Percentiles rank a stretch among this genome's conserved stretches.
phyloP scores from a whole-genome alignment of 345 rosid species.

The Theobroma cacao region DNA sequence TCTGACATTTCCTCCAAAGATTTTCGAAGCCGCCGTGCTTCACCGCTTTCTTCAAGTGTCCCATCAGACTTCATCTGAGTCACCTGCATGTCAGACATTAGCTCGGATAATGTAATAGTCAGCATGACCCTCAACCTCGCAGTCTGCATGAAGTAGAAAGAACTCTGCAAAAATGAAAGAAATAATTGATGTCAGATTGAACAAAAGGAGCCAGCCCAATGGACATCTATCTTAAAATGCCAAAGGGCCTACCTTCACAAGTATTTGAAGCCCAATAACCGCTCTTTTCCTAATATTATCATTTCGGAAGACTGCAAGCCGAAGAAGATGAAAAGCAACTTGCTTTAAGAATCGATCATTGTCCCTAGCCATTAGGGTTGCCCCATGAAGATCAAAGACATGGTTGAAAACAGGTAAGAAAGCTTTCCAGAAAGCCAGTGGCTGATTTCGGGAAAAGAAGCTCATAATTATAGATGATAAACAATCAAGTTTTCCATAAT shows the following conservation, averaged over 20 bases:
- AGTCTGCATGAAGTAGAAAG: slow-evolving; percentile 88
- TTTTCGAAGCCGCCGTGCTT: slow-evolving; percentile 82
- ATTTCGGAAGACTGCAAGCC: slow-evolving; percentile 93
- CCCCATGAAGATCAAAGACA: slow-evolving; percentile 91
- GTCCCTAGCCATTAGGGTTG: slow-evolving; percentile 96
- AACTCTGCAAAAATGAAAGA: slow-evolving; percentile 67
- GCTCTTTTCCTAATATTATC: slow-evolving; percentile 93
- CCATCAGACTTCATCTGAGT: slow-evolving; percentile 96
- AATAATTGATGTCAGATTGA: slow-evolving; percentile 16
- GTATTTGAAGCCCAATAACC: slow-evolving; percentile 90
- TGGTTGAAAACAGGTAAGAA: slow-evolving; percentile 76
- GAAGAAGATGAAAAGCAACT: slow-evolving; percentile 94
- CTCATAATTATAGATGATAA: slow-evolving; percentile 79
- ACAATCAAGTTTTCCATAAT: slow-evolving; percentile 96
- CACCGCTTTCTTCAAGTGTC: slow-evolving; percentile 93
- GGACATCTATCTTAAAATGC: slow-evolving; percentile 12
- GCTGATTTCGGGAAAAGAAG: slow-evolving; percentile 93
- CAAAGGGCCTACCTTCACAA: slow-evolving; percentile 67
- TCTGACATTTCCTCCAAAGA: slow-evolving; percentile 94
- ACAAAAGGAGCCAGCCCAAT: slow-evolving; percentile 12
- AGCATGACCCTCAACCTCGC: slow-evolving; percentile 95
- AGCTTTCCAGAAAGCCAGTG: slow-evolving; percentile 85
- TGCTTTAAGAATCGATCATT: slow-evolving; percentile 98
- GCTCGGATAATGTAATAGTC: slow-evolving; percentile 92
- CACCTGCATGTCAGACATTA: slow-evolving; percentile 96